Conservation (phyloP, 2,329 filamentous ascomycete species). For the Ophiostoma angusticollis region DNA sequence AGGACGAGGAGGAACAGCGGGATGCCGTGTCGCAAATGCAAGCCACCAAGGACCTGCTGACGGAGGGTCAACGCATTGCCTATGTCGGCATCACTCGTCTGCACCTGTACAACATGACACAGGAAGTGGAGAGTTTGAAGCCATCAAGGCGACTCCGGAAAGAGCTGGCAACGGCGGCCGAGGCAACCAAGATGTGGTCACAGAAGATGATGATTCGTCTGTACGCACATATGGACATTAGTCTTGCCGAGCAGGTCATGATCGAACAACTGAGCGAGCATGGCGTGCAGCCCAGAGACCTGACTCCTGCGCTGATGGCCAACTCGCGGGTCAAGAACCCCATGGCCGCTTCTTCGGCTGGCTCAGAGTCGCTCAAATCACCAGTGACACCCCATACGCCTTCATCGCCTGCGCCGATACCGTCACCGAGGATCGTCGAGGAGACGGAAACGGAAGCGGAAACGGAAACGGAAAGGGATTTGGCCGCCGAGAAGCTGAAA, state of each 20-base stretch:
- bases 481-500: neutral
- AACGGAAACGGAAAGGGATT: neutral
- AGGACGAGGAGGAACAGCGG: slow-evolving; percentile 67
- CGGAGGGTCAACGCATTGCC: slow-evolving; percentile 87
- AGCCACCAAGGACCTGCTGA: slow-evolving; percentile 87
- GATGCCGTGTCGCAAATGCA: slow-evolving; percentile 86
- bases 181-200: slow-evolving; percentile 86
- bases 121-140: slow-evolving; percentile 50
- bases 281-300: slow-evolving; percentile 71
- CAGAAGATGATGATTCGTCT: slow-evolving; percentile 96
- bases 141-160: slow-evolving; percentile 55
- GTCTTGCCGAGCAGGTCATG: slow-evolving; percentile 85
- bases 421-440: slow-evolving; percentile 1
- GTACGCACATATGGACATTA: slow-evolving; percentile 95
- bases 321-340: slow-evolving; percentile 92
- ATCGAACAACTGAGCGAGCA: slow-evolving; percentile 93
- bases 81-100: slow-evolving; percentile 86
- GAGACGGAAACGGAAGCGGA: slow-evolving; percentile 3
- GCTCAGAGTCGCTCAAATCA: neutral
- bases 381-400: neutral
- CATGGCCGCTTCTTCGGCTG: slow-evolving; percentile 41
- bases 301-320: slow-evolving; percentile 77
- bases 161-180: slow-evolving; percentile 52
- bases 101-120: slow-evolving; percentile 65
- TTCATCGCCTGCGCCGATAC: neutral